These are phyloP conservation scores for Phytophthora idaei DNA, from an alignment of 352 stramenopile species.

Conservation along the genomic window DNA sequence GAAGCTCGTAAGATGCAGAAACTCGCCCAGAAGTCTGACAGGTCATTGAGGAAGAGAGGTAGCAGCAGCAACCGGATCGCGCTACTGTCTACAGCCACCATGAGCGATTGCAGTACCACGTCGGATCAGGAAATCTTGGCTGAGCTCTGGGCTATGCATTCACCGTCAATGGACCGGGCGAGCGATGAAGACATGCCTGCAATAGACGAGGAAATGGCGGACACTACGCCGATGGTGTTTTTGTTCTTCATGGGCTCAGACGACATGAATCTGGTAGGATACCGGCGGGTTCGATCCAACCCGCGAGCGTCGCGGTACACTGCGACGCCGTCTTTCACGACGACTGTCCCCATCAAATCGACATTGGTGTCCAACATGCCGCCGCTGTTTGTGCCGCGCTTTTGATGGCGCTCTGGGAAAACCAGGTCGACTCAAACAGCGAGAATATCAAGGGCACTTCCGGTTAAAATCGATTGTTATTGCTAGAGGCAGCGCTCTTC, in stretches of 20 bases:
- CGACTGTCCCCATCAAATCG: conserved; percentile 41
- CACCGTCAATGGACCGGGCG: conserved; percentile 5
- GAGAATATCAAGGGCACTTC: no score
- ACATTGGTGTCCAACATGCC: conserved; percentile 56
- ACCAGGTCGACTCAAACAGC: neutral
- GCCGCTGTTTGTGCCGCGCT: conserved; percentile 40
- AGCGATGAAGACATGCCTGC: conserved; percentile 13
- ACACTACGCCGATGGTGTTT: conserved; percentile 48
- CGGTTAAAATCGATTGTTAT: no score
- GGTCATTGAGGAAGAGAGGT: conserved; percentile 16
- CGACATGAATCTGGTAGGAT: conserved; percentile 35
- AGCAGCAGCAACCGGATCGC: conserved; percentile 22
- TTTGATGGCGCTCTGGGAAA: conserved; percentile 25
- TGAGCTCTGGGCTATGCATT: conserved; percentile 28
- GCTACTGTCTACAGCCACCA: conserved; percentile 9
- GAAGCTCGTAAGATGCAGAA: conserved; percentile 43
- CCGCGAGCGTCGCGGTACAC: conserved; percentile 11
- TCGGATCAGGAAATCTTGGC: conserved; percentile 30
- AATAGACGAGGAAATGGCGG: conserved; percentile 14
- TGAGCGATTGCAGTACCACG: conserved; percentile 11
- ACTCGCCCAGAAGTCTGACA: conserved; percentile 20
- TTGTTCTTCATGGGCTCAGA: conserved; percentile 61
- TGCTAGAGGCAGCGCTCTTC: neutral
- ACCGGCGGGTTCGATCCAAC: conserved; percentile 19
- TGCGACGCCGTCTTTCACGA: conserved; percentile 24